Percentiles rank a stretch among this genome's conserved stretches.
Conservation (phyloP, 2,329 filamentous ascomycete species). For the Aschersonia sp. region DNA sequence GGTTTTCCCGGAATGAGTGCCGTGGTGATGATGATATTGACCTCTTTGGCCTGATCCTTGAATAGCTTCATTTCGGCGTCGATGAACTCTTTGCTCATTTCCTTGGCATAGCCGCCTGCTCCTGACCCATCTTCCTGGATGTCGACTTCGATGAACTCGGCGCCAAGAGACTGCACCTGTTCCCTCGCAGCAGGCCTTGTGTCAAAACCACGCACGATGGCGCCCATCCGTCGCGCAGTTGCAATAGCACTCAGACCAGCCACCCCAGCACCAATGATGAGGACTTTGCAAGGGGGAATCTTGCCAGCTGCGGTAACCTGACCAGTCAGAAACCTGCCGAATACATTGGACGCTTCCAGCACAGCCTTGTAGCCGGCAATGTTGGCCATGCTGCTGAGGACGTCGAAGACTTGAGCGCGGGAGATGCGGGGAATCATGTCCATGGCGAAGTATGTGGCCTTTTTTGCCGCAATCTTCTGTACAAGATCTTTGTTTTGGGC, state of each 20-base stretch:
- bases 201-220: constrained; percentile 81
- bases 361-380: constrained; percentile 91
- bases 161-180: constrained; percentile 80
- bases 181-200: constrained; percentile 79
- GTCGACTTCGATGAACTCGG: constrained; percentile 79
- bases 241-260: constrained; percentile 81
- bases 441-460: constrained; percentile 75
- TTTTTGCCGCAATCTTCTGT: constrained; percentile 53
- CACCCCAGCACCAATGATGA: constrained; percentile 82
- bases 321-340: constrained; percentile 76
- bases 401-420: constrained; percentile 76
- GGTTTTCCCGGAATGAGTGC: constrained; percentile 78
- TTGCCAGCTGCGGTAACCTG: constrained; percentile 83
- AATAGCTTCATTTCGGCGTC: constrained; percentile 89
- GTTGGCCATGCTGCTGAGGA: constrained; percentile 84
- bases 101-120: constrained; percentile 77
- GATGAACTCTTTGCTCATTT: constrained; percentile 90
- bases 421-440: constrained; percentile 87
- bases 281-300: constrained; percentile 79
- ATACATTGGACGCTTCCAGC: constrained; percentile 76
- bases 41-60: constrained; percentile 70
- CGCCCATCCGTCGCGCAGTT: constrained; percentile 71
- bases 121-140: constrained; percentile 74
- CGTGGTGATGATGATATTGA: constrained; percentile 86
- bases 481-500: constrained; percentile 65